Conservation (phyloP, 2,329 filamentous ascomycete genomes). For the Aspergillus novoparasiticus region DNA sequence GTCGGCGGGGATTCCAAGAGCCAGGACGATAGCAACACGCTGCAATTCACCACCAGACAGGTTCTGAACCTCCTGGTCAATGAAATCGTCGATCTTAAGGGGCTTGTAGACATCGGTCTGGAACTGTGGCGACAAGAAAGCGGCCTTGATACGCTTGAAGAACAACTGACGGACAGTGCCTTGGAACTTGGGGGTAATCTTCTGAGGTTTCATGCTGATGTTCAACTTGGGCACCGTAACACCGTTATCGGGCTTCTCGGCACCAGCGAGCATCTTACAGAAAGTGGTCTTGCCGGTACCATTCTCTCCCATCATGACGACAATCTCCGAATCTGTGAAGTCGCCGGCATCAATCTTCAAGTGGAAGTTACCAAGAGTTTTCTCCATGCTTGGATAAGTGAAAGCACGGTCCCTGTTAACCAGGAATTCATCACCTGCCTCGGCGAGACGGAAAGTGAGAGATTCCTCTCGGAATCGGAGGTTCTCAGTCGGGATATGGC, state of each 20-base stretch:
- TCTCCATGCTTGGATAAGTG: conserved; percentile 85
- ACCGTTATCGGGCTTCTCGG: conserved; percentile 82
- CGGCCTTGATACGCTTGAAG: conserved; percentile 99
- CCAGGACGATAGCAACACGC: conserved; percentile 95
- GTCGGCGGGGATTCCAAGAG: conserved; percentile 93
- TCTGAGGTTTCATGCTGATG: conserved; percentile 99
- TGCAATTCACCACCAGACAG: conserved; percentile 99
- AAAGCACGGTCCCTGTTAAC: conserved; percentile 84
- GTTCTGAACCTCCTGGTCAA: conserved; percentile 99
- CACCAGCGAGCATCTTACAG: conserved; percentile 92
- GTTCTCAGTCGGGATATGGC: conserved; percentile 97
- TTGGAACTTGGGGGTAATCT: conserved; percentile 96
- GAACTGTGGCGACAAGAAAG: conserved; percentile 96
- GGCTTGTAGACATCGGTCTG: conserved; percentile 99
- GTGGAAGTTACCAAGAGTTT: conserved; percentile 87
- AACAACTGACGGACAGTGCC: conserved; percentile 97
- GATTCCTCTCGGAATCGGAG: conserved; percentile 97
- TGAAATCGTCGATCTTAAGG: conserved; percentile 98
- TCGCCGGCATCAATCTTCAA: conserved; percentile 78
- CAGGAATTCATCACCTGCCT: conserved; percentile 85
- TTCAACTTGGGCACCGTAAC: conserved; percentile 86
- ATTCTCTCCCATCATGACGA: conserved; percentile 99
- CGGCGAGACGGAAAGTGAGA: conserved; percentile 89
- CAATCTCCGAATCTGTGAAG: conserved; percentile 97
- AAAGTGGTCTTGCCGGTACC: conserved; percentile 99